Evolutionary conservation across 2,329 filamentous ascomycete genomes (phyloP), one percentile per base, ranked within the genome.

Genomic region (Penicillium hordei): DNA sequence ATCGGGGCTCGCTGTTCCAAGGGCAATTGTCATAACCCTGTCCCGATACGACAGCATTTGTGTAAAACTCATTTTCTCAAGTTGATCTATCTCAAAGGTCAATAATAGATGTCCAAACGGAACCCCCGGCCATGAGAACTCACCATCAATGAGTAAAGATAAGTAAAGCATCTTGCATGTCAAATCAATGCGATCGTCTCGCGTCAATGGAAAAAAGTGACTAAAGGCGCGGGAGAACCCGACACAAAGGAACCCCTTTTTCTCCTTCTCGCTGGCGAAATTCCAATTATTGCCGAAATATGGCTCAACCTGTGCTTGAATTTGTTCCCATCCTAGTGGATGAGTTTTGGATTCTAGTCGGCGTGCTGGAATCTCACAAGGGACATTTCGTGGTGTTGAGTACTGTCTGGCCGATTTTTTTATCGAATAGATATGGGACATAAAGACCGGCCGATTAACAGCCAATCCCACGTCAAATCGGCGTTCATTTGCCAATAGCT

Each of bases 171-270:
- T 52, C 27, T 57, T 63, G 39, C 62, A 58, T 7, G 58, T 59
- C 31, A 49, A 44, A 25, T 61, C 55, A 23, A 65, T 58, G 4
- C 62, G 62, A 40, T 59, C 55, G 34, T 60, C 33, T 5, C 59
- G 39, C 1, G 57, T 60, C 33, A 65, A 52, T 9, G 63, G 63
- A 12, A 60, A 61, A 33, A 57, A 60, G 9, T 43, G 55, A 40
- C 57, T 60, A 21, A 63, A 64, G 17, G 63, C 62, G 17, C 57
- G 63, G 9, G 63, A 63, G 12, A 65, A 27, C 7, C 63, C 63
- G 19, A 63, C n/a, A 7, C 40, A 45, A 19, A 60, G 50, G 27
- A 65, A 65, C 2, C 42, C 55, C 13, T 50, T 49, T 44, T 52
- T 65, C 25, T 64, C 57, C 34, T 48, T 59, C 19, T 61, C 48